A percentile compares a stretch with the other conserved stretches of the same genome.
Conservation (phyloP, 2,329 filamentous ascomycete genomes). For the Penicillium sp. region DNA sequence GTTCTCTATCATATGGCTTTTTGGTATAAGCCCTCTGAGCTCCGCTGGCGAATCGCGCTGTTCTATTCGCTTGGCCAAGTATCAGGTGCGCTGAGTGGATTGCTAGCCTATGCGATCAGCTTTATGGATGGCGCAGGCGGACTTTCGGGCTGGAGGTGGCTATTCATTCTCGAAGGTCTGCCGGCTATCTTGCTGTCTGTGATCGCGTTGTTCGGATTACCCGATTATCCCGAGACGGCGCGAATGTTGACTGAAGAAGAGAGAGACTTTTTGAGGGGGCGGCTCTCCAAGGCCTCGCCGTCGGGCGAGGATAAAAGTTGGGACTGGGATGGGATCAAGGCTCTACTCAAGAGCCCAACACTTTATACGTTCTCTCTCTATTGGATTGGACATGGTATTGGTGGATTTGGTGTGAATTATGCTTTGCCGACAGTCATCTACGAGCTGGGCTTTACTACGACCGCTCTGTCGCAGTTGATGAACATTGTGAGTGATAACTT, state of each 20-base stretch:
- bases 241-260: slow-evolving; percentile 33
- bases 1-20: slow-evolving; percentile 42
- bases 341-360: slow-evolving; percentile 37
- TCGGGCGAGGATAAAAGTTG: slow-evolving; percentile 34
- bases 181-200: slow-evolving; percentile 34
- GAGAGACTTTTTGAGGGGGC: slow-evolving; percentile 20
- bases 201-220: slow-evolving; percentile 32
- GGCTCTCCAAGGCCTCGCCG: slow-evolving; percentile 32
- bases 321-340: slow-evolving; percentile 33
- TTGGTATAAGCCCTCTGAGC: slow-evolving; percentile 40
- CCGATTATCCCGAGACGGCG: slow-evolving; percentile 37
- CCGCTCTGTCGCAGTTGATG: slow-evolving; percentile 47
- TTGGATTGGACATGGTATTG: slow-evolving; percentile 48
- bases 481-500: slow-evolving; percentile 35
- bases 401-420: slow-evolving; percentile 44
- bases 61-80: slow-evolving; percentile 42
- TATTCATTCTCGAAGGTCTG: slow-evolving; percentile 42
- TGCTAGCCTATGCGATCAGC: slow-evolving; percentile 41
- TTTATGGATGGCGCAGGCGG: slow-evolving; percentile 38
- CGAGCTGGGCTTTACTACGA: slow-evolving; percentile 45
- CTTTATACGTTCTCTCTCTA: slow-evolving; percentile 41
- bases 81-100: slow-evolving; percentile 33
- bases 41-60: slow-evolving; percentile 40
- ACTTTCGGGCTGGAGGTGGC: slow-evolving; percentile 41
- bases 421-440: slow-evolving; percentile 48